Evolutionary conservation across 352 stramenopile genomes (phyloP).

Genomic region (Thalassiosira pacifica): DNA sequence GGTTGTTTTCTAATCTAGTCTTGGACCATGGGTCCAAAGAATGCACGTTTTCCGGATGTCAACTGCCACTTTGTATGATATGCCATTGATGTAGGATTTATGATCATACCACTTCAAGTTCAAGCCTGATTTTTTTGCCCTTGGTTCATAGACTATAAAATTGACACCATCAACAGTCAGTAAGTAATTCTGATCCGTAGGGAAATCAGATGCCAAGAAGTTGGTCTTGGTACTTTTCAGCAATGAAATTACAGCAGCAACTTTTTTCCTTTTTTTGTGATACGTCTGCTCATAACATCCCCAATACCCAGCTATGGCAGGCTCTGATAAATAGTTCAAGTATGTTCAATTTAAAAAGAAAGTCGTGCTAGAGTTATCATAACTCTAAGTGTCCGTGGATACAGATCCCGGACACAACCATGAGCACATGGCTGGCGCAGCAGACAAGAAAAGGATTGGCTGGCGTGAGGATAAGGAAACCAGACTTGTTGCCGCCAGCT

Average conservation of each 20-base stretch:
- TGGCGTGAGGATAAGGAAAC: too few species aligned
- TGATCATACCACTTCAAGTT: slow-evolving; percentile 43
- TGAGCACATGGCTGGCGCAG: too few species aligned
- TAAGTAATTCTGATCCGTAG: neutral
- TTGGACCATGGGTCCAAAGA: slow-evolving; percentile 47
- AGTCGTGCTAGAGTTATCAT: too few species aligned
- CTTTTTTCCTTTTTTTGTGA: neutral
- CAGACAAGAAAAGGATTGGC: too few species aligned
- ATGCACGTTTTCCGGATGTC: slow-evolving; percentile 7
- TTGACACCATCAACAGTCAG: neutral
- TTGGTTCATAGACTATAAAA: neutral
- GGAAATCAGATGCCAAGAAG: neutral
- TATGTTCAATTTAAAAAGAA: too few species aligned
- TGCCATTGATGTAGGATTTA: slow-evolving; percentile 29
- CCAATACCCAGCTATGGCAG: neutral
- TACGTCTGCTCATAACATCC: neutral
- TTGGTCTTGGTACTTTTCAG: neutral
- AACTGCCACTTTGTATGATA: slow-evolving; percentile 43
- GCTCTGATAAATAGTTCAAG: neutral
- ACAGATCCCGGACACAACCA: too few species aligned
- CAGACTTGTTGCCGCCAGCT: too few species aligned
- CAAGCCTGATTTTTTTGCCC: slow-evolving; percentile 4
- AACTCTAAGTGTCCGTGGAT: too few species aligned
- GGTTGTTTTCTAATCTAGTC: slow-evolving; percentile 19
- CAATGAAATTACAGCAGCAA: neutral